These are phyloP conservation scores for Trichoderma simmonsii DNA, from an alignment of 2,329 filamentous ascomycete genomes.

Conservation along the genomic window DNA sequence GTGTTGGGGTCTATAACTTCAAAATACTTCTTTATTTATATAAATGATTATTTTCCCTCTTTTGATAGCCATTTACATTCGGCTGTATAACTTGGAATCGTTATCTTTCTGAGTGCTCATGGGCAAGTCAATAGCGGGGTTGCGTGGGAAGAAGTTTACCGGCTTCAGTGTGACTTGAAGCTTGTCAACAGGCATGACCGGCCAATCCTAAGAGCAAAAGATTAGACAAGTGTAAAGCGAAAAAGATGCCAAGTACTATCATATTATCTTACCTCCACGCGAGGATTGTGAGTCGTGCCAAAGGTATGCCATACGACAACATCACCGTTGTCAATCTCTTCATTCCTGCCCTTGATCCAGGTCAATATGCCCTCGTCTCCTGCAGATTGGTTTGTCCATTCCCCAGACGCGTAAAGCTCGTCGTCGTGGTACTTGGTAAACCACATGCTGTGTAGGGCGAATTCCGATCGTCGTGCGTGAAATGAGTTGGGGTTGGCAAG, in stretches of 20 bases:
- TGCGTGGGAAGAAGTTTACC: neutral
- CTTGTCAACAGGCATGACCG: neutral
- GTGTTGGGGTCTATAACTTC: no score
- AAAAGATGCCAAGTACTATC: neutral
- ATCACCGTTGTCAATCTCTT: neutral
- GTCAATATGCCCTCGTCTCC: neutral
- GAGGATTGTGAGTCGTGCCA: neutral
- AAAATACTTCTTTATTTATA: neutral
- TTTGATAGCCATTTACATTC: neutral
- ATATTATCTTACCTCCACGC: neutral
- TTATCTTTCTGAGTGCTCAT: neutral
- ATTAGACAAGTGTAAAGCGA: neutral
- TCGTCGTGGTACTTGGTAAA: neutral
- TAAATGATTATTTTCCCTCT: neutral
- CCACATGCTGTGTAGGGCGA: neutral
- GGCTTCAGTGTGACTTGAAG: neutral
- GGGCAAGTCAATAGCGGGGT: neutral
- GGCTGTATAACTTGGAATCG: neutral
- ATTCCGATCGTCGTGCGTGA: neutral
- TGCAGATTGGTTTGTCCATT: neutral
- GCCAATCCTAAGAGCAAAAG: neutral
- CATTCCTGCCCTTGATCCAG: neutral
- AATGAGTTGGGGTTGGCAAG: neutral
- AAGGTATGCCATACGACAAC: neutral
- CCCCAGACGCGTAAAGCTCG: neutral